Percentiles rank a stretch among this genome's conserved stretches.
These are phyloP conservation scores for Colletotrichum somersetense DNA, from an alignment of 2,329 filamentous ascomycete species.

Conservation along the genomic window DNA sequence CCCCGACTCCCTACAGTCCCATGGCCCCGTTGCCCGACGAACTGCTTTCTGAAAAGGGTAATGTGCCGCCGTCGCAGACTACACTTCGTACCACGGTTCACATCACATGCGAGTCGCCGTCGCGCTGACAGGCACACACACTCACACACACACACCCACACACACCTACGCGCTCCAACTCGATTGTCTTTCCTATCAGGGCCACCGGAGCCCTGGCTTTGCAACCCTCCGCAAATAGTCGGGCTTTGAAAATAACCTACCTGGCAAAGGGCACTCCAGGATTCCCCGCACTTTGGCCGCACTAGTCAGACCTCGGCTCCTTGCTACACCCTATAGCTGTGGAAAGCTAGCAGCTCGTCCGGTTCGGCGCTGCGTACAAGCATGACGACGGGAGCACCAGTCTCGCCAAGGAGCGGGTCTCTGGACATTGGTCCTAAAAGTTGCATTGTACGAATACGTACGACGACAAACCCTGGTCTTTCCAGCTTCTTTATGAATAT, in stretches of 20 bases:
- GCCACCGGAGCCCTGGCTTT: neutral
- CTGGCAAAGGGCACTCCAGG: slow-evolving; percentile 14
- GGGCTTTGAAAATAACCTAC: neutral
- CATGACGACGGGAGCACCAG: neutral
- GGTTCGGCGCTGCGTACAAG: neutral
- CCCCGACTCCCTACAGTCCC: slow-evolving; percentile 1
- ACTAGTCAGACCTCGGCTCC: slow-evolving; percentile 37
- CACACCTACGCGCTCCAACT: neutral
- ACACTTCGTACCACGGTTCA: neutral
- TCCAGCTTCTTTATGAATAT: neutral
- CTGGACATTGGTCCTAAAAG: neutral
- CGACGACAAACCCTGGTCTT: slow-evolving; percentile 12
- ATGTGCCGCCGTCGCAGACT: neutral
- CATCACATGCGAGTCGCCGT: slow-evolving; percentile 16
- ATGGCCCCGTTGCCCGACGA: slow-evolving; percentile 23
- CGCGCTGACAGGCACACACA: neutral
- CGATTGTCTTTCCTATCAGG: slow-evolving; percentile 21
- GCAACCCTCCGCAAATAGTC: neutral
- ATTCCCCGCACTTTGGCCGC: slow-evolving; percentile 35
- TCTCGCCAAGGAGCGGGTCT: slow-evolving; percentile 5
- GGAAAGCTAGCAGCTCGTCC: slow-evolving; percentile 9
- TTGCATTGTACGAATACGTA: neutral
- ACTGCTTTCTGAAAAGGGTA: slow-evolving; percentile 37
- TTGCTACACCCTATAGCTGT: neutral
- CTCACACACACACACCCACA: neutral